Evolutionary conservation across 495 filamentous ascomycete genomes (phyloP), one percentile per base, ranked within the genome.

Genomic region (Aspergillus leporis): DNA sequence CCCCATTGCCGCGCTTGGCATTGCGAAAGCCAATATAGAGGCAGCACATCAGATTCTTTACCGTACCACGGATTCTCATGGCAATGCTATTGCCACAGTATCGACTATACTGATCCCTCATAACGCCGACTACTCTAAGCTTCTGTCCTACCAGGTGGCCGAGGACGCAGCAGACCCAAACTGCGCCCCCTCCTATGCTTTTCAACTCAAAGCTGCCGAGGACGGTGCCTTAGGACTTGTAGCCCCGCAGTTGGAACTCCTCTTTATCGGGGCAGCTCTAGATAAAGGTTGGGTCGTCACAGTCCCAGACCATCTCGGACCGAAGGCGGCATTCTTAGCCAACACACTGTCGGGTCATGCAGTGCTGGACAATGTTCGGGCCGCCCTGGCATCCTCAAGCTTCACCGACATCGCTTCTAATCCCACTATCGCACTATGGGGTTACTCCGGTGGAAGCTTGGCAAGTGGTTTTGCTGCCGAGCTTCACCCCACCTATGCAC

Each of bases 361-460:
- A 7, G 75, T 73, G 13, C 66, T 85, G 7, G 81, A 85, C 56
- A 73, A 68, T 22, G 55, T 80, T 18, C 74, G 78, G 22, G 79
- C 80, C 0, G 71, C 74, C 7, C 46, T 80, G 3, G 64, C 66
- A 10, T 63, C 69, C 0, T 53, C 62, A 7, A 13, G 45, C 9
- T 51, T 65, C 56, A 65, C 61, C 5, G 31, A 58, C 28, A 52
- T 67, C 32, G 59, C 64, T 1, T 46, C 58, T 4, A 34, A 66
- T 28, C 59, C 71, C 7, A 62, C 63, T 10, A 51, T 63, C 47
- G 66, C 71, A 1, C 59, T 84, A 60, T 84, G 78, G 78, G 82
- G 81, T 19, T 85, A 83, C 61, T 80, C 77, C 10, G 81, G 82
- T 9, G 82, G 81, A 38, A 69, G 70, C 12, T 59, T 83, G 14